Conservation (phyloP, 1,284 basidiomycete genomes). For the Pholiota adiposa region DNA sequence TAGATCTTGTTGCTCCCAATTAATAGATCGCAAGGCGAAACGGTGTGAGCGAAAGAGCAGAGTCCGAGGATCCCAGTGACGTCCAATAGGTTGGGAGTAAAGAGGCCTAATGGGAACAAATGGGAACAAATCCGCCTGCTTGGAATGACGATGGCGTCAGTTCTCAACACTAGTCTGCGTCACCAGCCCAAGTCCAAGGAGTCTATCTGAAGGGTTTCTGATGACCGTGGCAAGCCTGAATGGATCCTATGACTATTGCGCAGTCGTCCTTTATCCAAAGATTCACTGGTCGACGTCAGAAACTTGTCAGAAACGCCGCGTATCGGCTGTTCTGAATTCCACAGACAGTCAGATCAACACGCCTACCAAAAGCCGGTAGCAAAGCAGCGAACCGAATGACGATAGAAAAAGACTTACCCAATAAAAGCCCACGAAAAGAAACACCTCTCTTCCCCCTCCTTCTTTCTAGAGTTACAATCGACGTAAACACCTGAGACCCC, state of each 20-base stretch:
- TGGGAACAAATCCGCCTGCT: neutral
- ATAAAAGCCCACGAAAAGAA: conserved; percentile 3
- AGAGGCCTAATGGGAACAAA: neutral
- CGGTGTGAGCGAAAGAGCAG: neutral
- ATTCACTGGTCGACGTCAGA: neutral
- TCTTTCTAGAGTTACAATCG: neutral
- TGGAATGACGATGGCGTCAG: neutral
- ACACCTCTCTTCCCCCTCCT: neutral
- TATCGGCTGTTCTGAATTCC: neutral
- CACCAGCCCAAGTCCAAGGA: neutral
- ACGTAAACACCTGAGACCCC: neutral
- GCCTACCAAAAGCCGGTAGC: neutral
- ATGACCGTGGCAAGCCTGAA: neutral
- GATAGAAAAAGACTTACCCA: conserved; percentile 7
- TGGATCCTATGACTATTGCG: neutral
- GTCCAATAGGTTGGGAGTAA: neutral
- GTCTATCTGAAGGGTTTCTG: neutral
- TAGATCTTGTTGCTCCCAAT: conserved; percentile 6
- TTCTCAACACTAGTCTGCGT: neutral
- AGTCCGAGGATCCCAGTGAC: neutral
- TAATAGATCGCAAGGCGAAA: neutral
- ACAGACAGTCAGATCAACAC: neutral
- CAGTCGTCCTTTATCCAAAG: too few relatives aligned
- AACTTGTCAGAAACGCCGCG: neutral
- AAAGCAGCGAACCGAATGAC: neutral